These are phyloP conservation scores for Phialocephala sp. DNA, from an alignment of 2,329 filamentous ascomycete genomes.

Conservation along the genomic window DNA sequence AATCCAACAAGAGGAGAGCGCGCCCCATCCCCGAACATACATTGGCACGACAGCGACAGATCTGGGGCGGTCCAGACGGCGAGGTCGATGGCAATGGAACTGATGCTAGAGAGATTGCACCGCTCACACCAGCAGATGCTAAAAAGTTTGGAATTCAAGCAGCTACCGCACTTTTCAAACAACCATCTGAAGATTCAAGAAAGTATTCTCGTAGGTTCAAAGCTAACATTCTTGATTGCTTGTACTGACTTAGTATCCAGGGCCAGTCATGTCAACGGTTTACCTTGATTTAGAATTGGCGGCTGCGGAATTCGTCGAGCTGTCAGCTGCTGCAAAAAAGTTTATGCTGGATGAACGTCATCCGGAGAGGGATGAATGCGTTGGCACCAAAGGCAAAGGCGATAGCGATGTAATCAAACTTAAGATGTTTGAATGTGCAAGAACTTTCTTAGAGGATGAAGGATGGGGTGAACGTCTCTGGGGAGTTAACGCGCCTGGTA, in stretches of 20 bases:
- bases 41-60: conserved; percentile 36
- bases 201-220: conserved; percentile 40
- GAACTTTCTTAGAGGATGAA: conserved; percentile 40
- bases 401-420: conserved; percentile 37
- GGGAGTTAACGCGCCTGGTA: conserved; percentile 28
- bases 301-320: conserved; percentile 38
- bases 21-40: conserved; percentile 15
- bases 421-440: conserved; percentile 39
- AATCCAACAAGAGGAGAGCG: conserved; percentile 21
- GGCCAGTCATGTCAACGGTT: conserved; percentile 41
- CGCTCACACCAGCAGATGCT: conserved; percentile 36
- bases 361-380: conserved; percentile 39
- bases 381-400: conserved; percentile 36
- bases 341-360: conserved; percentile 42
- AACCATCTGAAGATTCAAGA: conserved; percentile 37
- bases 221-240: too few relatives aligned
- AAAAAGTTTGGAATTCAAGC: conserved; percentile 42
- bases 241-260: conserved; percentile 20
- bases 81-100: conserved; percentile 27
- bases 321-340: conserved; percentile 42
- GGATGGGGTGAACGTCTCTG: conserved; percentile 42
- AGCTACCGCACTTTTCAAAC: too few relatives aligned
- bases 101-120: conserved; percentile 38
- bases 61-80: conserved; percentile 33
- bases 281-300: conserved; percentile 39